Evolutionary conservation across 2,329 filamentous ascomycete species (phyloP), one percentile per base, ranked within the genome.

Genomic region (Aspergillus sp.): DNA sequence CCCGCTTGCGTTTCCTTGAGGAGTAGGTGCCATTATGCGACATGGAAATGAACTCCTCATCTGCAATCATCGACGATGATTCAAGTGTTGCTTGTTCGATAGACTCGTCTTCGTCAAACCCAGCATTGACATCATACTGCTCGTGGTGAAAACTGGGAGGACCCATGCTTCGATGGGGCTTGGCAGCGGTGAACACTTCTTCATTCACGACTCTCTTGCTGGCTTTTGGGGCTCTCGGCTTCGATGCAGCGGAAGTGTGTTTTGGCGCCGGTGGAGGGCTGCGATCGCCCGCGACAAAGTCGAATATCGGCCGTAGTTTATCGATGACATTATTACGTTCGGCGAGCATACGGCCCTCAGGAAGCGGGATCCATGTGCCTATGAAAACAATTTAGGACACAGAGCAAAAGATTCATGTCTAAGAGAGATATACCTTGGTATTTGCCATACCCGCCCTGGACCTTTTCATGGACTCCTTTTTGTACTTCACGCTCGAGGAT

Each of bases 361-460:
- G 84, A 7, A 99, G 85, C 7, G 95, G 95, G 54, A 99, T 95
- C 93, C 95, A 99, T 54, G 95, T 99, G 72, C 95, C 91, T 93
- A 61, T 23, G 22, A n/a, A 43, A 8, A 22, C 13, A 17, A 22
- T 60, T 23, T 57, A 46, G 13, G 3, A 13, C 17, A 34, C 19
- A 8, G 57, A 25, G 3, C 23, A 53, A 9, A 53, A n/a, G n/a
- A 9, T 45, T 13, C n/a, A 38, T 11, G 19, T 9, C 34, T 25
- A 38, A 19, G 23, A 30, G 19, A 34, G 15, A 4, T 59, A 78
- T 73, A 92, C 91, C 93, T 82, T 99, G 95, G 70, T 98, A 99
- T 87, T 98, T 98, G 71, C 95, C 95, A 77, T 98, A 98, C 17
- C 95, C 95, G 67, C 94, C 95, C 76, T 99, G 95, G 6, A 99